Conservation (phyloP, 2,329 filamentous ascomycete genomes). For the Triangularia setosa region DNA sequence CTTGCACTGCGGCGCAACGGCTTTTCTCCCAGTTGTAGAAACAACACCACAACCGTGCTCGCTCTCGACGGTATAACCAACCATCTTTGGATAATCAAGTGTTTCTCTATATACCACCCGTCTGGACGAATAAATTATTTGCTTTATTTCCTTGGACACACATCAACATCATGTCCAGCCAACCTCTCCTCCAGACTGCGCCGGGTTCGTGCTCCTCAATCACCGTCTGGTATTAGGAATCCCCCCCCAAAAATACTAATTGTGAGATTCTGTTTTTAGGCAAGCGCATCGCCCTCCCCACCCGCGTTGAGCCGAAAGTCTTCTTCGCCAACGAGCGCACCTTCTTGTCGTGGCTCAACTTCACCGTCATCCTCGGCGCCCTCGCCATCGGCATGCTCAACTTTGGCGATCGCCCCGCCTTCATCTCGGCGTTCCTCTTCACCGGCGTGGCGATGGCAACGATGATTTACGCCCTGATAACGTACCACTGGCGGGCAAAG, state of each 20-base stretch:
- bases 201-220: slow-evolving; percentile 59
- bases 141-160: not conserved
- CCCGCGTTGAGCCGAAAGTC: slow-evolving; percentile 97
- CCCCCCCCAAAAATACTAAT: too few relatives aligned
- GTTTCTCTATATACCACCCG: not conserved
- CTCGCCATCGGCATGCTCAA: slow-evolving; percentile 96
- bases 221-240: too few relatives aligned
- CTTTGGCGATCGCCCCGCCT: slow-evolving; percentile 91
- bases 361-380: slow-evolving; percentile 95
- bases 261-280: slow-evolving; percentile 48
- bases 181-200: slow-evolving; percentile 91
- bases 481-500: slow-evolving; percentile 95
- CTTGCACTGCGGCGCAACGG: slow-evolving; percentile 9
- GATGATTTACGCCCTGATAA: slow-evolving; percentile 91
- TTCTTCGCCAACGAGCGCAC: slow-evolving; percentile 99
- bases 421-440: slow-evolving; percentile 91
- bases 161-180: slow-evolving; percentile 74
- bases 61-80: not conserved
- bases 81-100: not conserved
- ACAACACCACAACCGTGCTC: not conserved
- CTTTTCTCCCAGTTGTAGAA: not conserved
- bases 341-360: slow-evolving; percentile 99
- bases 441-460: slow-evolving; percentile 90
- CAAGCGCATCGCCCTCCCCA: slow-evolving; percentile 97
- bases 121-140: not conserved